These are phyloP conservation scores for Globisporangium echinulatum DNA, from an alignment of 352 stramenopile species.

Conservation along the genomic window DNA sequence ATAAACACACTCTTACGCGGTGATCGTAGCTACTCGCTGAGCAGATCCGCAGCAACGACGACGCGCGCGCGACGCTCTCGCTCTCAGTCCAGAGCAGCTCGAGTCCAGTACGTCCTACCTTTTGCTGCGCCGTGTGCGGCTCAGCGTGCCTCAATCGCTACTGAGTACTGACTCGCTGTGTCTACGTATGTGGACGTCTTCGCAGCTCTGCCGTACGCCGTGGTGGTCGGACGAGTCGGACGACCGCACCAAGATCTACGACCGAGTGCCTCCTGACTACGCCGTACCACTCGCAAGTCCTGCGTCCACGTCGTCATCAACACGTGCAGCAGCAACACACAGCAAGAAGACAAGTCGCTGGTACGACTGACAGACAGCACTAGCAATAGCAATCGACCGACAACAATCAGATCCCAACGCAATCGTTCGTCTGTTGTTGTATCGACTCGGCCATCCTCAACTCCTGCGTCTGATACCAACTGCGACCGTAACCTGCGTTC, in stretches of 20 bases:
- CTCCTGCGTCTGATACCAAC: too few species aligned
- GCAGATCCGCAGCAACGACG: conserved; percentile 27
- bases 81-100: conserved; percentile 13
- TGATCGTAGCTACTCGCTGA: conserved; percentile 8
- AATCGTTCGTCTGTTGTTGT: too few species aligned
- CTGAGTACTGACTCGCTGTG: not conserved
- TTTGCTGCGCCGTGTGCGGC: not conserved
- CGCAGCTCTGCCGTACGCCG: conserved; percentile 28
- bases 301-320: conserved; percentile 15
- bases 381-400: not conserved
- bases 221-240: conserved; percentile 39
- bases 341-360: conserved; percentile 38
- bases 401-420: not conserved
- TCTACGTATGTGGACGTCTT: too few species aligned
- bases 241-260: conserved; percentile 14
- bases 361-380: conserved; percentile 33
- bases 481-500: too few species aligned
- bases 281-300: too few species aligned
- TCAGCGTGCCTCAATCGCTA: not conserved
- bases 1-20: too few species aligned
- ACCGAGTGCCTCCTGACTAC: not conserved
- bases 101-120: conserved; percentile 17
- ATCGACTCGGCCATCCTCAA: too few species aligned
- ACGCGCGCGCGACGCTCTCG: conserved; percentile 14
- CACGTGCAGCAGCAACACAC: conserved; percentile 8